A percentile compares a stretch with the other conserved stretches of the same genome.
These are phyloP conservation scores for Lentinula novae-zelandiae DNA, from an alignment of 1,284 basidiomycete genomes.

Conservation along the genomic window DNA sequence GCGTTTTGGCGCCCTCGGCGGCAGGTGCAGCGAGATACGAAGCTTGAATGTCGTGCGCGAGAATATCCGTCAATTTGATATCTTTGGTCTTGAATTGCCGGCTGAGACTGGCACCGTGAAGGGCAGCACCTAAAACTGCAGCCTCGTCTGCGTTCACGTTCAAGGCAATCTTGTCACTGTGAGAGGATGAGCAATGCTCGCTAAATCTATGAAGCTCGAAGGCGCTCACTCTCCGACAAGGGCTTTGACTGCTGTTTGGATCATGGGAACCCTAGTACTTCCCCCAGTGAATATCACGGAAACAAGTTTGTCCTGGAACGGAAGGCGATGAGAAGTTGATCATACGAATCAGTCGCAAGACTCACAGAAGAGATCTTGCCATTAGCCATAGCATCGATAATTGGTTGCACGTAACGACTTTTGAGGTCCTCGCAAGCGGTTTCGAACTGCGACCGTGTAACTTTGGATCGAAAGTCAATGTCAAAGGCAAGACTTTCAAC, in stretches of 20 bases:
- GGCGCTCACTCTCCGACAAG: conserved; percentile 69
- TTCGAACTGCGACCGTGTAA: conserved; percentile 82
- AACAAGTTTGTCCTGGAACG: conserved; percentile 62
- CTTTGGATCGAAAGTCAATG: conserved; percentile 81
- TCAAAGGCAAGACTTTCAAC: conserved; percentile 90
- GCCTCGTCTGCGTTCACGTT: conserved; percentile 99
- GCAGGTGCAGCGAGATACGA: conserved; percentile 68
- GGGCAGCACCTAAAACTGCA: conserved; percentile 86
- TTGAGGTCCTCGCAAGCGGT: conserved; percentile 61
- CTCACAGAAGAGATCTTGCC: conserved; percentile 67
- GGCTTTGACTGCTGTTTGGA: conserved; percentile 77
- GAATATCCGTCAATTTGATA: conserved; percentile 80
- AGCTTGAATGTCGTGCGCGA: conserved; percentile 69
- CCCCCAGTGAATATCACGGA: conserved; percentile 94
- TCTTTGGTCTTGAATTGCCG: conserved; percentile 96
- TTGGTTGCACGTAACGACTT: conserved; percentile 65
- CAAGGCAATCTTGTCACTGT: conserved; percentile 76
- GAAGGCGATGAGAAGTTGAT: conserved; percentile 2
- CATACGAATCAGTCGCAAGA: conserved; percentile 12
- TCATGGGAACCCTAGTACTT: conserved; percentile 86
- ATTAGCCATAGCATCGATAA: conserved; percentile 70
- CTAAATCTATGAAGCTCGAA: neutral
- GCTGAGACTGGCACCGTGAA: conserved; percentile 88
- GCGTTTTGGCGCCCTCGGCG: conserved; percentile 43
- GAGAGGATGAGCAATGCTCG: conserved; percentile 13